Evolutionary conservation across 2,329 filamentous ascomycete species (phyloP).

Genomic region (Aspergillus tamarii): DNA sequence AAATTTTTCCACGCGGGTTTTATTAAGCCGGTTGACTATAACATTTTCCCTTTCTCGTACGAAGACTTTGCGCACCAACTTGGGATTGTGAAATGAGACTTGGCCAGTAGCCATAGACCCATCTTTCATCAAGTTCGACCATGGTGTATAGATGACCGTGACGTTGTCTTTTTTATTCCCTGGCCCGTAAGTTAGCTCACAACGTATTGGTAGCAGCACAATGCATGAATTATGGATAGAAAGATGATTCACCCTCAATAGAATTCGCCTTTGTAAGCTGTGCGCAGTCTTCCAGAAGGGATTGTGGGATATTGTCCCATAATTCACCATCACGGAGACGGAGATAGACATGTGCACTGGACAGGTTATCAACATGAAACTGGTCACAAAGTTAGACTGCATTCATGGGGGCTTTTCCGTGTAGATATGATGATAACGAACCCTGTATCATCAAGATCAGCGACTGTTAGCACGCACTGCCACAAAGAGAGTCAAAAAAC

Average conservation of each 20-base stretch:
- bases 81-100: slow-evolving; percentile 89
- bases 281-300: slow-evolving; percentile 82
- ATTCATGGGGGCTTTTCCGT: neutral
- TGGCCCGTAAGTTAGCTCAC: slow-evolving; percentile 39
- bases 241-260: slow-evolving; percentile 72
- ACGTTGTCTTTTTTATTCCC: slow-evolving; percentile 99
- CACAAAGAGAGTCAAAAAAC: slow-evolving; percentile 3
- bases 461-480: slow-evolving; percentile 4
- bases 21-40: slow-evolving; percentile 97
- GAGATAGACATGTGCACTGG: slow-evolving; percentile 94
- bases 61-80: slow-evolving; percentile 78
- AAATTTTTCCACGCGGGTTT: slow-evolving; percentile 87
- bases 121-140: slow-evolving; percentile 94
- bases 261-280: slow-evolving; percentile 98
- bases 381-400: slow-evolving; percentile 38
- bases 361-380: slow-evolving; percentile 98
- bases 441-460: slow-evolving; percentile 28
- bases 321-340: slow-evolving; percentile 75
- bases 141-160: slow-evolving; percentile 95
- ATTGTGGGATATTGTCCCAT: slow-evolving; percentile 80
- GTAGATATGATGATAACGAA: slow-evolving; percentile 25
- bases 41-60: slow-evolving; percentile 81
- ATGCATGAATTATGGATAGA: neutral
- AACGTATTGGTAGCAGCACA: neutral
- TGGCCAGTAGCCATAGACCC: slow-evolving; percentile 95